Percentiles rank a stretch among this genome's conserved stretches.
Conservation (phyloP, 768 basidiomycete species). For the Lactarius sp. region DNA sequence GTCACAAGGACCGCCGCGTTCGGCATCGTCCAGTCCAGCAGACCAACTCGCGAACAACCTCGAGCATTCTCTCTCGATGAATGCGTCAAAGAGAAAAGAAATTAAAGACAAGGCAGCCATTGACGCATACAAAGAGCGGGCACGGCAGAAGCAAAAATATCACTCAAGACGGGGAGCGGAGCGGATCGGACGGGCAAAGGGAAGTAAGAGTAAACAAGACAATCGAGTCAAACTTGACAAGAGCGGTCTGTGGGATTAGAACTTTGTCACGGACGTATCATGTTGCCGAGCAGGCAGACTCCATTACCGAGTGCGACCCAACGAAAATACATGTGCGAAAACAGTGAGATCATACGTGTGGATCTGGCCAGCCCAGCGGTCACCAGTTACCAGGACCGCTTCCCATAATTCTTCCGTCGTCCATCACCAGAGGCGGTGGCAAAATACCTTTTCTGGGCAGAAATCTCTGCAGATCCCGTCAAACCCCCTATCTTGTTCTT, state of each 20-base stretch:
- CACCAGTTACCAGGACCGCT: neutral
- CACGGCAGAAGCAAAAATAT: slow-evolving; percentile 65
- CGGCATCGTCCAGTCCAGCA: neutral
- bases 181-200: slow-evolving; percentile 61
- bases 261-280: slow-evolving; percentile 13
- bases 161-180: slow-evolving; percentile 69
- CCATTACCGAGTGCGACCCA: slow-evolving; percentile 6
- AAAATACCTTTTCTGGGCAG: slow-evolving; percentile 8
- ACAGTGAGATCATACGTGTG: neutral
- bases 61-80: slow-evolving; percentile 9
- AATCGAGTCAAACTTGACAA: slow-evolving; percentile 47
- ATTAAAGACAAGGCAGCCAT: slow-evolving; percentile 57
- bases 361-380: slow-evolving; percentile 1
- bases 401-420: neutral
- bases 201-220: slow-evolving; percentile 85
- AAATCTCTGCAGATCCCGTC: slow-evolving; percentile 19
- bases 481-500: neutral
- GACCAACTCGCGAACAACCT: slow-evolving; percentile 4
- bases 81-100: slow-evolving; percentile 9
- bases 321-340: slow-evolving; percentile 5
- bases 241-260: slow-evolving; percentile 45
- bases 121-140: slow-evolving; percentile 55
- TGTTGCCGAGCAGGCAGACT: slow-evolving; percentile 10
- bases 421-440: slow-evolving; percentile 3
- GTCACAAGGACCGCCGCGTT: neutral